Conservation (phyloP, 805 yeast genomes). For the Wickerhamomyces bovis region DNA sequence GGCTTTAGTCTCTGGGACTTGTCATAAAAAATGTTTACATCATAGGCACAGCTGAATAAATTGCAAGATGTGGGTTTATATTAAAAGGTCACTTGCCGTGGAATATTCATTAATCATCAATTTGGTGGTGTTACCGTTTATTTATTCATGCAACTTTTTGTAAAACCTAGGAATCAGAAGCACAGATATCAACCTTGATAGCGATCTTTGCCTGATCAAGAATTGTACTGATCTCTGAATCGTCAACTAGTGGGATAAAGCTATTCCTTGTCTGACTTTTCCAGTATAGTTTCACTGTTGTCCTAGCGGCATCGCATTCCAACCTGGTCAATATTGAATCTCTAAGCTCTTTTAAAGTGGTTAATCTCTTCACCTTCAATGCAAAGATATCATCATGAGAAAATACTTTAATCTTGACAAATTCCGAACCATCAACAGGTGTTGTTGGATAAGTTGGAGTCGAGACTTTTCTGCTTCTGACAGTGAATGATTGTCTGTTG, state of each 20-base stretch:
- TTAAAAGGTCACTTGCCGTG: too few species aligned
- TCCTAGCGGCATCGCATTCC: conserved; percentile 13
- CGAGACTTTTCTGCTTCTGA: conserved; percentile 5
- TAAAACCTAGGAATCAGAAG: not conserved
- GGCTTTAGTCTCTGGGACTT: too few species aligned
- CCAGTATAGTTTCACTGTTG: conserved; percentile 15
- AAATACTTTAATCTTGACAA: conserved; percentile 20
- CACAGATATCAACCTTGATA: conserved; percentile 10
- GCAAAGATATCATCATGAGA: conserved; percentile 24
- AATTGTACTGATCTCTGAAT: conserved; percentile 15
- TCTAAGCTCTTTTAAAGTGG: conserved; percentile 8
- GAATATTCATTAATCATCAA: not conserved
- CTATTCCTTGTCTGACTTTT: conserved; percentile 11
- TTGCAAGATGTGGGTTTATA: too few species aligned
- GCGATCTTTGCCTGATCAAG: conserved; percentile 11
- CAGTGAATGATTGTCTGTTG: not conserved
- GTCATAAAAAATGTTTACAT: too few species aligned
- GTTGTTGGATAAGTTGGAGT: not conserved
- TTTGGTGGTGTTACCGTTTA: not conserved
- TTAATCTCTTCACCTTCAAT: conserved; percentile 8
- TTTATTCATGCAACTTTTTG: not conserved
- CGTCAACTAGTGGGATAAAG: conserved; percentile 17
- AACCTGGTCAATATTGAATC: conserved; percentile 19
- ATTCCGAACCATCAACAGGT: not conserved
- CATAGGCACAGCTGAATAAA: too few species aligned